Base-by-base conservation (phyloP, 768 basidiomycete species). In the Boletus rubescentipes region DNA sequence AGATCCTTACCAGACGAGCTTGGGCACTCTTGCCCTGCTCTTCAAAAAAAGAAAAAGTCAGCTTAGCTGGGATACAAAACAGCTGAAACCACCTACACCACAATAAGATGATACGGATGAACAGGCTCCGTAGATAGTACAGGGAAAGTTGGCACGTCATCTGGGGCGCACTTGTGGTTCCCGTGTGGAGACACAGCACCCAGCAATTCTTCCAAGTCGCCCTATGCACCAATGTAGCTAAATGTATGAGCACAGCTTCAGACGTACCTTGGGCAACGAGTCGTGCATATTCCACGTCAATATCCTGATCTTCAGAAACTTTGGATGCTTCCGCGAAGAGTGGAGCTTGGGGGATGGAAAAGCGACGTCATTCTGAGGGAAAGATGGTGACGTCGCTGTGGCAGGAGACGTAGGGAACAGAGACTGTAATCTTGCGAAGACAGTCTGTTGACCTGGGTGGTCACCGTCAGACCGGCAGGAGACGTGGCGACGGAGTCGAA, bases 211-310 rank as follows among this genome's bases (percentile, higher is more conserved):
- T 81, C 79, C 46, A 91, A 66, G 62, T 92, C 82, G 7, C 89
- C 89, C 88, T 91, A 50, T 16, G 20, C 39, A 34, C n/a, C 36
- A 20, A 53, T 56, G 55, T 56, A 51, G 49, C 37, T n/a, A 5
- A 4, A 21, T 39, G 34, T 18, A 35, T 49, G 46, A 54, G 35
- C 16, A 21, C 44, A n/a, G 42, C 42, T 30, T 34, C 42, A 35
- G 37, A 23, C 63, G 15, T 29, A 84, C 88, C 79, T 88, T 91
- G 30, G 89, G 89, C 6, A 91, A 63, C 0, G 85, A 85, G 58
- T 91, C 88, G 58, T 91, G 86, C 89, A 92, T 92, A 59, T 91
- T 92, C 89, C 89, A 92, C 35, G 86, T 87, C 32, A 90, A 47
- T 43, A 91, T 81, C 39, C 84, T 74, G 36, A 89, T 72, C 63